Base-by-base conservation (phyloP, 768 basidiomycete species). In the Xerocomellus intermedius region DNA sequence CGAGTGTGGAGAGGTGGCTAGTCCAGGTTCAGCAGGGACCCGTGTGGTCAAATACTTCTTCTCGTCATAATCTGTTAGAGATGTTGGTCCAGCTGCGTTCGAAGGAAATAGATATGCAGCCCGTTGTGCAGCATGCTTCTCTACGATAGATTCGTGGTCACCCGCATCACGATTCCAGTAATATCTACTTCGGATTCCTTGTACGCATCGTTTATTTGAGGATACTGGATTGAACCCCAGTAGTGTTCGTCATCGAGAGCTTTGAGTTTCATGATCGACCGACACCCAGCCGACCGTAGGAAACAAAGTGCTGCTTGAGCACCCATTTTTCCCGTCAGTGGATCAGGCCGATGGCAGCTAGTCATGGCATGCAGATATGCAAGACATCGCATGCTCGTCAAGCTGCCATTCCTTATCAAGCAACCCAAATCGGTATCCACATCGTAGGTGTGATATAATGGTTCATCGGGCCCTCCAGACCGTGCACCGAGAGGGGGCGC, bases 241-340 rank as follows among this genome's bases (percentile, higher is more conserved):
- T 2, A 3, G 10, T 26, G 1, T 6, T 0, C 0, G 19, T 12
- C 2, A 12, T 5, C 38, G 19, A 39, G 26, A 8, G 8, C 8
- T 48, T 58, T 58, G 13, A 75, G 63, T 30, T 52, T 58, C 65
- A 74, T 70, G 50, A 78, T 78, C 3, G 79, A 78, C 36, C 60
- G 65, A 35, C 64, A 72, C 39, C 42, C 42, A n/a, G 16, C 16
- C 17, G 19, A 10, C 42, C 10, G 19, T 43, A 17, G 2, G 26
- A 43, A 26, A 24, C 10, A n/a, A 8, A 43, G 22, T 28, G 26
- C 42, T 4, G 17, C 42, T 4, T 43, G 19, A 1, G 17, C 24
- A 26, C 42, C 24, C 5, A 24, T 43, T 26, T n/a, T 43, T 16
- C 42, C 42, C 17, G 42, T 43, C 14, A 43, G 17, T 9, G 42